Conservation (phyloP, 2,329 filamentous ascomycete genomes). For the Proliferodiscus dingleyae region DNA sequence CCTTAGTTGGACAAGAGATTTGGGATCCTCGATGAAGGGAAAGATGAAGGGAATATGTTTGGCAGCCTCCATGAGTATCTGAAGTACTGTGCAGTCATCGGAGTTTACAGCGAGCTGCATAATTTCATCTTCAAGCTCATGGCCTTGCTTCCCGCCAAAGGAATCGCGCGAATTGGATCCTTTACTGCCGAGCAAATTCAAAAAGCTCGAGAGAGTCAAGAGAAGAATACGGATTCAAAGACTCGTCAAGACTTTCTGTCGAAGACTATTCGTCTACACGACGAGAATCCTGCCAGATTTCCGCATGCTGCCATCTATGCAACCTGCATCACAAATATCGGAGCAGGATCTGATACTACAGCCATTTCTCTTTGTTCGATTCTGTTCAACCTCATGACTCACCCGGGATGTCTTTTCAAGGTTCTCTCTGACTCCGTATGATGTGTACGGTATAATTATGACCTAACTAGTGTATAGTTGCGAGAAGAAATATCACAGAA, state of each 20-base stretch:
- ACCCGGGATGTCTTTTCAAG: constrained; percentile 22
- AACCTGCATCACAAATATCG: constrained; percentile 9
- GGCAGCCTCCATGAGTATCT: neutral
- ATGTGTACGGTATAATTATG: no score
- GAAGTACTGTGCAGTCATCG: neutral
- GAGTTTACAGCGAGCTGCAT: neutral
- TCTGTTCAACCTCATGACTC: constrained; percentile 28
- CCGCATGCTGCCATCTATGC: constrained; percentile 2
- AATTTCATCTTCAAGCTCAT: no score
- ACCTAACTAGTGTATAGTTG: no score
- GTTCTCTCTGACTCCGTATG: no score
- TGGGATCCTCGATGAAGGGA: constrained; percentile 40
- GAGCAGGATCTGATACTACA: constrained; percentile 35
- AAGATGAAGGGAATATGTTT: constrained; percentile 34
- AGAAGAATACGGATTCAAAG: no score
- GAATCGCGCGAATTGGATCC: no score
- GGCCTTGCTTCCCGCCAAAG: no score
- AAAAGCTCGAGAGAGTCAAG: no score
- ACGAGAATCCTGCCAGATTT: constrained; percentile 8
- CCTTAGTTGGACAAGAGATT: constrained; percentile 26
- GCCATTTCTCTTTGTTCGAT: constrained; percentile 31
- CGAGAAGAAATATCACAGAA: no score
- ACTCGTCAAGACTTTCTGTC: constrained; percentile 16
- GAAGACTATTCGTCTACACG: neutral
- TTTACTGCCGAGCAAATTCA: no score